Conservation (phyloP, 441 rosid genomes). For the Metrosideros polymorpha region DNA sequence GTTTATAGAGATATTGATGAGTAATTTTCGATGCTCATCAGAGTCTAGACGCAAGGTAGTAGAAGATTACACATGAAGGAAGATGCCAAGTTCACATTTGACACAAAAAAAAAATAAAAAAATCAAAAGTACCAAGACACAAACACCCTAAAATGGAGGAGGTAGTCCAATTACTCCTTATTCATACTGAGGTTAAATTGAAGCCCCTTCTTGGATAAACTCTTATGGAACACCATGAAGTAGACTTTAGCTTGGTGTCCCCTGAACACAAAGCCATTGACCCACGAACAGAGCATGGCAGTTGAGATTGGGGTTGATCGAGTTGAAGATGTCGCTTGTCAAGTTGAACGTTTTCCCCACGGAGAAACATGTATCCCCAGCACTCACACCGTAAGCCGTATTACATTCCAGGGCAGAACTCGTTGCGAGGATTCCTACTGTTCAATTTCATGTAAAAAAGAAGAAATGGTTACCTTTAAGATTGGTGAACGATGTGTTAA, state of each 20-base stretch:
- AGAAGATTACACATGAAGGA: background rate
- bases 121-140: background rate
- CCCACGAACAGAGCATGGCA: background rate
- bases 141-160: background rate
- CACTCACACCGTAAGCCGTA: background rate
- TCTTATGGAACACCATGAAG: background rate
- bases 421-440: background rate
- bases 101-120: too few relatives aligned
- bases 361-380: background rate
- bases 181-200: background rate
- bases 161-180: background rate
- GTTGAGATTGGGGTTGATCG: background rate
- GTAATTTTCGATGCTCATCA: background rate
- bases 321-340: background rate
- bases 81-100: background rate
- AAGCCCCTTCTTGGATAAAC: background rate
- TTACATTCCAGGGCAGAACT: background rate
- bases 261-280: background rate
- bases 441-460: background rate
- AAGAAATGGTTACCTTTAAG: background rate
- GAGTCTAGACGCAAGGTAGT: background rate
- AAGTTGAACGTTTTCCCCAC: background rate
- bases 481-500: background rate
- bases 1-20: background rate
- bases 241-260: background rate